Percentiles rank a stretch among this genome's conserved stretches.
Conservation (phyloP, 1,284 basidiomycete genomes). For the Ganoderma leucocontextum region DNA sequence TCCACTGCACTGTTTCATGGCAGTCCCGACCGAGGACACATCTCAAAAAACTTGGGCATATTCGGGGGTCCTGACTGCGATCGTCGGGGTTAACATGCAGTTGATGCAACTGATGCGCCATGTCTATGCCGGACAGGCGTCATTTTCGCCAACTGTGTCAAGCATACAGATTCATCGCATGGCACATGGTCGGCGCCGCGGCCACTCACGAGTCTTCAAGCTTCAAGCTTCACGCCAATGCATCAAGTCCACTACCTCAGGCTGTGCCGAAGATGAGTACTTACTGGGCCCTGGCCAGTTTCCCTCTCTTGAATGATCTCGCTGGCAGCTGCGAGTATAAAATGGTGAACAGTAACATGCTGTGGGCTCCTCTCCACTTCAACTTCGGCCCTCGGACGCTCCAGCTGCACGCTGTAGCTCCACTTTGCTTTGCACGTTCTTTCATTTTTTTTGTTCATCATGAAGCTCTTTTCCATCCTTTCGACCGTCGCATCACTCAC, state of each 20-base stretch:
- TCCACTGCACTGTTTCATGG: too few species aligned
- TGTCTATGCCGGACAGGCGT: not conserved
- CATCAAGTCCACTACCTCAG: not conserved
- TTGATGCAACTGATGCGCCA: constrained; percentile 1
- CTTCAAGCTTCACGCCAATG: not conserved
- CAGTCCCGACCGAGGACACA: not conserved
- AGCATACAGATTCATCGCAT: not conserved
- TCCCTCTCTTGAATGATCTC: too few species aligned
- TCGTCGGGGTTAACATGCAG: not conserved
- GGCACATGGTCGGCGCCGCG: not conserved
- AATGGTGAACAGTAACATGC: not conserved
- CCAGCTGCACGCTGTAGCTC: not conserved
- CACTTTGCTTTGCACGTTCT: not conserved
- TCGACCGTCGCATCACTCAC: constrained; percentile 8
- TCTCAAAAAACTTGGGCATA: not conserved
- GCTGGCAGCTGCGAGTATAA: not conserved
- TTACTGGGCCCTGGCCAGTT: too few species aligned
- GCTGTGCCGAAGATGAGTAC: not conserved
- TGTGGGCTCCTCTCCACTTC: not conserved
- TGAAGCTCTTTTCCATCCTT: constrained; percentile 10
- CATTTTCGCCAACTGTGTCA: not conserved
- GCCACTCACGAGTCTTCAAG: not conserved
- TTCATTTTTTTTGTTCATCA: not conserved
- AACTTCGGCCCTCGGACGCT: not conserved
- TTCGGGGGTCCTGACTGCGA: not conserved